These are phyloP conservation scores for Pseudocercospora vitis DNA, from an alignment of 2,329 filamentous ascomycete species.

Conservation along the genomic window DNA sequence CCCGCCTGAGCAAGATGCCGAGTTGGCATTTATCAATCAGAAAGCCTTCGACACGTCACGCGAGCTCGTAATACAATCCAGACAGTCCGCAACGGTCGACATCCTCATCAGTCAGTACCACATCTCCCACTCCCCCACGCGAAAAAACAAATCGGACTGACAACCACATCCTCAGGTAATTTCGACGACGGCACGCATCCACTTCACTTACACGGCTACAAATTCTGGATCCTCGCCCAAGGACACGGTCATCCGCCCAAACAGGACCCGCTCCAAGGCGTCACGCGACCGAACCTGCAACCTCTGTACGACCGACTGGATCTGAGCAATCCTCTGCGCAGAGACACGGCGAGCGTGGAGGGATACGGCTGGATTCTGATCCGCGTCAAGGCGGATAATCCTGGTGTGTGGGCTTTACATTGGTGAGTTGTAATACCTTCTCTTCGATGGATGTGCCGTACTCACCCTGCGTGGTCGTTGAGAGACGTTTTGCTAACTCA, in stretches of 20 bases:
- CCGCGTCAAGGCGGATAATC: constrained; percentile 58
- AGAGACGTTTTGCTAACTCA: too few relatives aligned
- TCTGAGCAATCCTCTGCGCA: constrained; percentile 46
- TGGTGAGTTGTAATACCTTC: too few relatives aligned
- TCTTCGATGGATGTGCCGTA: too few relatives aligned
- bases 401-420: constrained; percentile 60
- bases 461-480: too few relatives aligned
- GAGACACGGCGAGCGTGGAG: constrained; percentile 56
- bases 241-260: constrained; percentile 38
- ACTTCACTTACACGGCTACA: constrained; percentile 41
- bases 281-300: constrained; percentile 30
- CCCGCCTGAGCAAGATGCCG: constrained; percentile 9
- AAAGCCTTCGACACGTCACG: constrained; percentile 26
- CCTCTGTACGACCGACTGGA: constrained; percentile 40
- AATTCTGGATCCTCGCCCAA: constrained; percentile 40
- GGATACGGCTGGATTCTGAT: constrained; percentile 58
- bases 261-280: constrained; percentile 24
- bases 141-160: too few relatives aligned
- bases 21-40: constrained; percentile 16
- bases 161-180: constrained; percentile 38
- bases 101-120: constrained; percentile 20
- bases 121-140: constrained; percentile 27
- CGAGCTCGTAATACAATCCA: constrained; percentile 42
- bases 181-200: constrained; percentile 42
- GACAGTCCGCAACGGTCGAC: constrained; percentile 39